Evolutionary conservation across 805 yeast genomes (phyloP).

Genomic region (Ogataea polymorpha): DNA sequence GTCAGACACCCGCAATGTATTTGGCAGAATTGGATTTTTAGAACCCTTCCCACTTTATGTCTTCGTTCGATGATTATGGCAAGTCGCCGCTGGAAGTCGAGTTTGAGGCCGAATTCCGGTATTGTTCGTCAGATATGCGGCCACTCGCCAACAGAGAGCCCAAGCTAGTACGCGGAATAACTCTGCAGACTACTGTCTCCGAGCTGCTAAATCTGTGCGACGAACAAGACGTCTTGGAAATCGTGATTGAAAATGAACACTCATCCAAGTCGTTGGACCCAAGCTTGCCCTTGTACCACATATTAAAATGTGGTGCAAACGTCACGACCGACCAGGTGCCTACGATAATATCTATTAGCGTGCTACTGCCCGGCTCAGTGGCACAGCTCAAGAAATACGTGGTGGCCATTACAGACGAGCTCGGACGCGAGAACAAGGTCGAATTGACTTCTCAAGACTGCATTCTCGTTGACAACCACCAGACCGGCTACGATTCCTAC

Average conservation of each 20-base stretch:
- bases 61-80: constrained; percentile 2
- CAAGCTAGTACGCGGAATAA: constrained; percentile 8
- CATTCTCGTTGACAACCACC: constrained; percentile 36
- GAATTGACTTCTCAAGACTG: constrained; percentile 40
- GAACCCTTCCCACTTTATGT: background rate
- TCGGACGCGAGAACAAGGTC: constrained; percentile 15
- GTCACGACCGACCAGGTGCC: constrained; percentile 18
- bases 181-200: constrained; percentile 18
- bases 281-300: constrained; percentile 15
- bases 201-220: constrained; percentile 13
- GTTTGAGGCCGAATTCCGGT: constrained; percentile 19
- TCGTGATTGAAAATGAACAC: constrained; percentile 19
- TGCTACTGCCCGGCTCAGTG: constrained; percentile 4
- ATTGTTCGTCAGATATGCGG: constrained; percentile 3
- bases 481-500: constrained; percentile 33
- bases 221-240: constrained; percentile 7
- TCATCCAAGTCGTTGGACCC: constrained; percentile 13
- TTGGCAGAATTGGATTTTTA: constrained; percentile 3
- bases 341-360: constrained; percentile 16
- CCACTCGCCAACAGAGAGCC: background rate
- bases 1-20: constrained; percentile 1
- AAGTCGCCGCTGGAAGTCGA: constrained; percentile 14
- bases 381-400: constrained; percentile 24
- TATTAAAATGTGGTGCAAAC: constrained; percentile 18
- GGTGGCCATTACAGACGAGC: constrained; percentile 19